Evolutionary conservation across 2,329 filamentous ascomycete genomes (phyloP).

Genomic region (Verticillium dahliae): DNA sequence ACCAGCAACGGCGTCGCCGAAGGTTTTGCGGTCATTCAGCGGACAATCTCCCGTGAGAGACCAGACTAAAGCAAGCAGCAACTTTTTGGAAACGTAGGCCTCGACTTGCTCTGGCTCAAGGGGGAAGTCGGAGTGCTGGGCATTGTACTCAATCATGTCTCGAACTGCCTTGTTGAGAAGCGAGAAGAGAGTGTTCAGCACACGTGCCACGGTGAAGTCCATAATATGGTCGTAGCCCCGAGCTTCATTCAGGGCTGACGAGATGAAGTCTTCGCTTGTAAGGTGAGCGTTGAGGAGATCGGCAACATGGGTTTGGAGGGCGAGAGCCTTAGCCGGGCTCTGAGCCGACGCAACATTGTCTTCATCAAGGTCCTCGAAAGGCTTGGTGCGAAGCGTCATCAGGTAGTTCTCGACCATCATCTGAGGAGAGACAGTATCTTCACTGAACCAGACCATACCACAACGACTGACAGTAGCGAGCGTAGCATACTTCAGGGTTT

Average conservation of each 20-base stretch:
- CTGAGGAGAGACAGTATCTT: conserved; percentile 85
- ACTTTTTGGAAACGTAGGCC: conserved; percentile 84
- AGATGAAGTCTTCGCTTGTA: conserved; percentile 72
- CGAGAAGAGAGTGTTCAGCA: conserved; percentile 89
- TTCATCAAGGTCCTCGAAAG: conserved; percentile 94
- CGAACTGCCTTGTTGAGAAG: conserved; percentile 90
- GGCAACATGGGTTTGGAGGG: conserved; percentile 72
- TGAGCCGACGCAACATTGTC: conserved; percentile 73
- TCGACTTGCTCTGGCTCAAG: conserved; percentile 87
- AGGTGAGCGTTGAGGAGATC: conserved; percentile 72
- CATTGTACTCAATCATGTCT: conserved; percentile 91
- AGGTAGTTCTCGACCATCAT: conserved; percentile 96
- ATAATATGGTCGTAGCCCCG: conserved; percentile 88
- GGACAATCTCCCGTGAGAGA: conserved; percentile 94
- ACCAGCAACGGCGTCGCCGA: conserved; percentile 77
- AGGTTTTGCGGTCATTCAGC: conserved; percentile 76
- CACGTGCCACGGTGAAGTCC: conserved; percentile 90
- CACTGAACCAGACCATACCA: conserved; percentile 99
- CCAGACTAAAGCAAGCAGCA: conserved; percentile 90
- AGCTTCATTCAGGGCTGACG: conserved; percentile 69
- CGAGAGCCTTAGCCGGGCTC: conserved; percentile 69
- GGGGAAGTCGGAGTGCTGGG: conserved; percentile 89
- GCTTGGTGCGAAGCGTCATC: conserved; percentile 69
- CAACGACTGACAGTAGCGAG: conserved; percentile 98
- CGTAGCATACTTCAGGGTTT: conserved; percentile 94